Evolutionary conservation across 2,329 filamentous ascomycete species (phyloP).

Genomic region (Coniella vitis): DNA sequence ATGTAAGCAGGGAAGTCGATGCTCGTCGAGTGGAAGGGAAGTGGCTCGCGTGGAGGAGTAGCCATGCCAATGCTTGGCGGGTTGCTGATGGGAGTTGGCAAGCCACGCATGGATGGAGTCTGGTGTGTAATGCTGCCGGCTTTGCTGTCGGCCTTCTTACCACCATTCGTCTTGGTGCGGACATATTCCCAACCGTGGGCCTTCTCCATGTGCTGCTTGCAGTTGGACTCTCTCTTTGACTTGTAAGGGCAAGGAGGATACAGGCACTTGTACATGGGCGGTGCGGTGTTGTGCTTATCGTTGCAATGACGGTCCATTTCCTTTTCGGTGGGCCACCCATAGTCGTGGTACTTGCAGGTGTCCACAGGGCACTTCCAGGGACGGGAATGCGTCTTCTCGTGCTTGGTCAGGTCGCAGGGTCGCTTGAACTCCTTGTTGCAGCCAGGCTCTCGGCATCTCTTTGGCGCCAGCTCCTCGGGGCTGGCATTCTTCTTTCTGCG

Average conservation of each 20-base stretch:
- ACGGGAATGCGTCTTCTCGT: constrained; percentile 94
- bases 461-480: constrained; percentile 73
- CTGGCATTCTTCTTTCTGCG: constrained; percentile 89
- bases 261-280: constrained; percentile 75
- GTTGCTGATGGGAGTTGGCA: constrained; percentile 57
- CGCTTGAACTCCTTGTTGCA: constrained; percentile 94
- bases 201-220: constrained; percentile 99
- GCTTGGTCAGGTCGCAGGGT: constrained; percentile 95
- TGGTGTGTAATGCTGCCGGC: constrained; percentile 42
- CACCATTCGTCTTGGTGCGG: constrained; percentile 82
- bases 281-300: constrained; percentile 82
- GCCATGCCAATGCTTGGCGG: constrained; percentile 42
- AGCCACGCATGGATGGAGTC: constrained; percentile 53
- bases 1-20: constrained; percentile 45
- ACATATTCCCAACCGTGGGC: constrained; percentile 86
- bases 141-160: constrained; percentile 45
- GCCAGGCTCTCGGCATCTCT: constrained; percentile 65
- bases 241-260: constrained; percentile 84
- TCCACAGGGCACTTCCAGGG: constrained; percentile 85
- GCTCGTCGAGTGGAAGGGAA: constrained; percentile 31
- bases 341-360: constrained; percentile 82
- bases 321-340: constrained; percentile 96
- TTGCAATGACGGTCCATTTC: constrained; percentile 94
- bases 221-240: constrained; percentile 93
- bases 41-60: constrained; percentile 49